Percentiles rank a stretch among this genome's conserved stretches.
Conservation (phyloP, 371 early-diverging fungal species). For the Synchytrium microbalum region DNA sequence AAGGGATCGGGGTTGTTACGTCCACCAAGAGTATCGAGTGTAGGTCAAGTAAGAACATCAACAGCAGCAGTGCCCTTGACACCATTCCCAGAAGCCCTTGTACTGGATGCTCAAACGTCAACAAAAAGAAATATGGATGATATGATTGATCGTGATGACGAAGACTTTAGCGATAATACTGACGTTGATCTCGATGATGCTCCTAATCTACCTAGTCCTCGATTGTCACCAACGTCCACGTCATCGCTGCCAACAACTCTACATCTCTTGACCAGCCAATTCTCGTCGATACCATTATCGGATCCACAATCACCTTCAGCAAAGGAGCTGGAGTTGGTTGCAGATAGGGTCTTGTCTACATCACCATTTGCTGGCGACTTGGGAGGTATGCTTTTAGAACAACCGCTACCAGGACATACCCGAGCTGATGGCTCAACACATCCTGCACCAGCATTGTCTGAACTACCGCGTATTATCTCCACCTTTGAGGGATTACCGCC, state of each 20-base stretch:
- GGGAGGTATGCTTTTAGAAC: background rate
- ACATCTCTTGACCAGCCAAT: background rate
- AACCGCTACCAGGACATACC: too few relatives aligned
- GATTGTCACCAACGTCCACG: background rate
- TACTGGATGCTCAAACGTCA: too few relatives aligned
- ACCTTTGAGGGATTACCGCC: constrained; percentile 59
- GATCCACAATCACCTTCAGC: constrained; percentile 1
- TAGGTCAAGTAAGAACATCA: background rate
- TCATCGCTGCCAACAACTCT: background rate
- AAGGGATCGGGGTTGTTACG: constrained; percentile 1
- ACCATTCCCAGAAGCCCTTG: background rate
- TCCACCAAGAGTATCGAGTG: background rate
- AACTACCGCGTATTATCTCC: constrained; percentile 42
- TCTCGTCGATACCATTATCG: background rate
- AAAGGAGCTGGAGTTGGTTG: background rate
- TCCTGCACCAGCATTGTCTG: constrained; percentile 27
- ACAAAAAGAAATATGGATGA: background rate
- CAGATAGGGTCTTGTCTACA: background rate
- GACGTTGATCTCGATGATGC: background rate
- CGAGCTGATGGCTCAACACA: background rate
- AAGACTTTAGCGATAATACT: background rate
- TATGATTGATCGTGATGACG: background rate
- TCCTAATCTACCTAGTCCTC: background rate
- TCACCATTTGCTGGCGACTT: background rate
- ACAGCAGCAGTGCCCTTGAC: background rate